Percentiles rank a stretch among this genome's conserved stretches.
Conservation (phyloP, 805 yeast species). For the Myxozyma udenii region DNA sequence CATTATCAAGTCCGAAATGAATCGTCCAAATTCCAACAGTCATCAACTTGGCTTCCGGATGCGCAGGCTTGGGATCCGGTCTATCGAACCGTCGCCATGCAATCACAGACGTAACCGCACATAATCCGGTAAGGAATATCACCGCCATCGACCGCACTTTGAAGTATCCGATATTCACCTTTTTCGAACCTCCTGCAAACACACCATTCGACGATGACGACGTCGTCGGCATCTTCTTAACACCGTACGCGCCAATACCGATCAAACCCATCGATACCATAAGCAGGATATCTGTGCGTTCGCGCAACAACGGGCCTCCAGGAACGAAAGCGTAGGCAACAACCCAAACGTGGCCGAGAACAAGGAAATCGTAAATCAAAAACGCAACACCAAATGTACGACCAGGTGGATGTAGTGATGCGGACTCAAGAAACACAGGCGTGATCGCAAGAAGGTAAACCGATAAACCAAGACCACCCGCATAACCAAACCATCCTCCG, state of each 20-base stretch:
- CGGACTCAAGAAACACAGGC: constrained; percentile 42
- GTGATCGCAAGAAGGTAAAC: constrained; percentile 47
- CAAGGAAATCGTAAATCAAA: constrained; percentile 52
- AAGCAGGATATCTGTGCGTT: constrained; percentile 76
- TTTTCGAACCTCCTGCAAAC: constrained; percentile 18
- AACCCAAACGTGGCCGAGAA: constrained; percentile 88
- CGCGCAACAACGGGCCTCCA: constrained; percentile 82
- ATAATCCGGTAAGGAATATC: constrained; percentile 38
- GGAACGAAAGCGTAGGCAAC: constrained; percentile 99
- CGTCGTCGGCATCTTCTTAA: constrained; percentile 21
- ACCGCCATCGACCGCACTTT: constrained; percentile 22
- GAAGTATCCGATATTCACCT: constrained; percentile 15
- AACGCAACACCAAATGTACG: constrained; percentile 41
- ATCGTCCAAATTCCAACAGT: constrained; percentile 99
- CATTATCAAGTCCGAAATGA: constrained; percentile 95
- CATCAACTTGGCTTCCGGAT: constrained; percentile 63
- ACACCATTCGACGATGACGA: constrained; percentile 16
- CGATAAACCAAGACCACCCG: constrained; percentile 64
- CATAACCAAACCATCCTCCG: constrained; percentile 68
- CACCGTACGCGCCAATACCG: constrained; percentile 50
- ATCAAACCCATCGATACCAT: constrained; percentile 53
- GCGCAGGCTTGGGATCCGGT: constrained; percentile 62
- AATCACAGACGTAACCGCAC: constrained; percentile 50
- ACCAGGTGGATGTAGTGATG: constrained; percentile 56
- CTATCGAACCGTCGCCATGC: constrained; percentile 58